These are phyloP conservation scores for Coemansia sp. DNA, from an alignment of 192 early-diverging fungal genomes.

Conservation along the genomic window DNA sequence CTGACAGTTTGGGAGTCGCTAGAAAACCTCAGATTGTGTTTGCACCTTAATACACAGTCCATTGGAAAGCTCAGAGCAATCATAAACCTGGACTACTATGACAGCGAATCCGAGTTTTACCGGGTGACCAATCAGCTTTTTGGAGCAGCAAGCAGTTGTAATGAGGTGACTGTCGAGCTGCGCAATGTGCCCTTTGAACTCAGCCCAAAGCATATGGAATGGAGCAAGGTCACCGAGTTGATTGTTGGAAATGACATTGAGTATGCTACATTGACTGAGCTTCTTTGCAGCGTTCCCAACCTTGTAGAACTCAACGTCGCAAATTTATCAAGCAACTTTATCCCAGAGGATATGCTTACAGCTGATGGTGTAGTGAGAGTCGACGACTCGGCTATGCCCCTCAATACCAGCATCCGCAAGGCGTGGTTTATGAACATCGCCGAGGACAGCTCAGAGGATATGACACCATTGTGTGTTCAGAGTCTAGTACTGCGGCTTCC, in stretches of 20 bases:
- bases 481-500: background rate
- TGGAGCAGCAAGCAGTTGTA: background rate
- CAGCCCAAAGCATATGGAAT: background rate
- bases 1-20: background rate
- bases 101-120: slow-evolving; percentile 1
- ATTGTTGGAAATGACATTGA: background rate
- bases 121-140: slow-evolving; percentile 1
- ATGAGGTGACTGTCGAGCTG: background rate
- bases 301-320: background rate
- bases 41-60: background rate
- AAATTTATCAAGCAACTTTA: background rate
- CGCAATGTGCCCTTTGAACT: slow-evolving; percentile 1
- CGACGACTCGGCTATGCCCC: background rate
- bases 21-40: background rate
- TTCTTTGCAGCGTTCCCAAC: slow-evolving; percentile 1
- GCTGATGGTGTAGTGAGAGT: background rate
- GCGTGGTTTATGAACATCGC: slow-evolving; percentile 3
- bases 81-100: slow-evolving; percentile 1
- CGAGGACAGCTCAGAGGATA: background rate
- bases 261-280: background rate
- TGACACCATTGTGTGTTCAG: slow-evolving; percentile 1
- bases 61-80: background rate
- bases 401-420: background rate
- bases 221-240: slow-evolving; percentile 1
- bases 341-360: background rate